A percentile compares a stretch with the other conserved stretches of the same genome.
These are phyloP conservation scores for Exophiala calicioides DNA, from an alignment of 2,329 filamentous ascomycete species.

Conservation along the genomic window DNA sequence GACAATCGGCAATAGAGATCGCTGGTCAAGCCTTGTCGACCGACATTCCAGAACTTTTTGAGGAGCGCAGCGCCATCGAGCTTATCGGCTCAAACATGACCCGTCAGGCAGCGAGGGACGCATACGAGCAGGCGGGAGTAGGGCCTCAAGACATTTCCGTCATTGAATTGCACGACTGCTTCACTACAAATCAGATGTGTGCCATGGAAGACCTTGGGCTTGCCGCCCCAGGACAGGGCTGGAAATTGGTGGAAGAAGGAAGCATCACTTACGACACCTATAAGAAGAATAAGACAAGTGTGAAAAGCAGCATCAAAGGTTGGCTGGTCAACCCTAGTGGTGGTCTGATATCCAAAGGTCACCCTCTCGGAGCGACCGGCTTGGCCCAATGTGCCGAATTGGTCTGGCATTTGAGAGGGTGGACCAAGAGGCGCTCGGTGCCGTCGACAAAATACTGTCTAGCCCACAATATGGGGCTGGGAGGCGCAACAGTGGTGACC, in stretches of 20 bases:
- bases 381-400: constrained; percentile 93
- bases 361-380: constrained; percentile 88
- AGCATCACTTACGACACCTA: constrained; percentile 96
- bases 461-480: constrained; percentile 90
- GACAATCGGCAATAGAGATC: constrained; percentile 75
- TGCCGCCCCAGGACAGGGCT: constrained; percentile 74
- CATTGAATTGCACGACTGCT: constrained; percentile 93
- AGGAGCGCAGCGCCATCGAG: too few relatives aligned
- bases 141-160: constrained; percentile 70
- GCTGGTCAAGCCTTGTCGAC: constrained; percentile 84
- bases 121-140: constrained; percentile 69
- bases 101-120: too few relatives aligned
- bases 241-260: constrained; percentile 80
- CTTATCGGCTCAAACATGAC: too few relatives aligned
- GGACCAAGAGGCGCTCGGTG: constrained; percentile 73
- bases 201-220: constrained; percentile 80
- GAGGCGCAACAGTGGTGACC: constrained; percentile 84
- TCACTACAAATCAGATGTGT: too few relatives aligned
- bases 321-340: constrained; percentile 94
- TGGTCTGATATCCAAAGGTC: constrained; percentile 91
- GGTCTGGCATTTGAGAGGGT: constrained; percentile 91
- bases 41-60: too few relatives aligned
- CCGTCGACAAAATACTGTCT: too few relatives aligned
- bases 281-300: too few relatives aligned
- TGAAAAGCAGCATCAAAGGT: too few relatives aligned